phyloP scores from a whole-genome alignment of 805 yeast genomes.

The Sugiyamaella chiloensis region DNA sequence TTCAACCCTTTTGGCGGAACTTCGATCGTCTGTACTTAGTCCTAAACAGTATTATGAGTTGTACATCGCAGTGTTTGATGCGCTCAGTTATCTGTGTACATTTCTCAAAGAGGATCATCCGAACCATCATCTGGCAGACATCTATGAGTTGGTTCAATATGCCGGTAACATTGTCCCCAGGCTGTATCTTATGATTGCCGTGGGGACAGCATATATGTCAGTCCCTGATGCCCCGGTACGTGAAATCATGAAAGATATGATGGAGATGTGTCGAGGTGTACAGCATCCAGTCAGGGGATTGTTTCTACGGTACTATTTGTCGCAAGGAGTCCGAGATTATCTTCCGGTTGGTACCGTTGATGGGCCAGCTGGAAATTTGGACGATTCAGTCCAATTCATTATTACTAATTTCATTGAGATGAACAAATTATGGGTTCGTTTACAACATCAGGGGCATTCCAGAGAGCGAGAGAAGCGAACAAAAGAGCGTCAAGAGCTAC shows the following conservation, averaged over 20 bases:
- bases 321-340: slow-evolving; percentile 74
- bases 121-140: slow-evolving; percentile 73
- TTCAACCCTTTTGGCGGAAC: slow-evolving; percentile 73
- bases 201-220: slow-evolving; percentile 85
- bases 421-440: slow-evolving; percentile 96
- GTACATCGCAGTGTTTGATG: slow-evolving; percentile 80
- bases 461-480: slow-evolving; percentile 71
- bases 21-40: slow-evolving; percentile 67
- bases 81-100: slow-evolving; percentile 62
- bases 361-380: slow-evolving; percentile 40
- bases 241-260: slow-evolving; percentile 91
- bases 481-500: slow-evolving; percentile 81
- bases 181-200: slow-evolving; percentile 89
- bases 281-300: slow-evolving; percentile 93
- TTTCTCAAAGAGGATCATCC: slow-evolving; percentile 68
- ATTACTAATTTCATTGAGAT: slow-evolving; percentile 89
- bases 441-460: slow-evolving; percentile 93
- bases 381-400: slow-evolving; percentile 73
- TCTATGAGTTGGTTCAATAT: slow-evolving; percentile 92
- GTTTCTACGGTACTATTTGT: slow-evolving; percentile 81
- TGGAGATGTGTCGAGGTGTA: slow-evolving; percentile 96
- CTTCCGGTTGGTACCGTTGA: slow-evolving; percentile 41
- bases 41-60: slow-evolving; percentile 94
- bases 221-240: slow-evolving; percentile 72
- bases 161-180: slow-evolving; percentile 90